Evolutionary conservation across 139 green algal species (phyloP).

Genomic region (Ostreobium quekettii): DNA sequence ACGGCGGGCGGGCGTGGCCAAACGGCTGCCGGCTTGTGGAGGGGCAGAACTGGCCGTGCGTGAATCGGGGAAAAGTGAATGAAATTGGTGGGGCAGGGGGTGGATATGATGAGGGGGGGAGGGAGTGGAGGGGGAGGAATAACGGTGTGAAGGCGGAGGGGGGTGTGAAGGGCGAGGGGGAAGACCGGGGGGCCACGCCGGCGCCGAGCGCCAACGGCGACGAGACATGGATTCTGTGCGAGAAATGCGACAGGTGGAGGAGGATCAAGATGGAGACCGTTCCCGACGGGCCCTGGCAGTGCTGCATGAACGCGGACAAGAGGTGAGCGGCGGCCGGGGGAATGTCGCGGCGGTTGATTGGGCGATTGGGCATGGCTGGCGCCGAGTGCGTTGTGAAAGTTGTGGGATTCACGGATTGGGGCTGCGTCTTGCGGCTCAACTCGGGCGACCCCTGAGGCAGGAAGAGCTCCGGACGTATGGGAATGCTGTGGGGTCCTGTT

Average conservation of each 20-base stretch:
- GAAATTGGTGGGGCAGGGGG: too few relatives aligned
- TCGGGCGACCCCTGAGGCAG: too few relatives aligned
- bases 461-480: too few relatives aligned
- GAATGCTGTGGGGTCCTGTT: too few relatives aligned
- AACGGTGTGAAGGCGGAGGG: not conserved
- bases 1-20: too few relatives aligned
- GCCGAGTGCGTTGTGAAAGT: not conserved
- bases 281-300: constrained; percentile 15
- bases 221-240: constrained; percentile 29
- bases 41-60: not conserved
- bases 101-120: not conserved
- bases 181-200: not conserved
- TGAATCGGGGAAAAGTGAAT: not conserved
- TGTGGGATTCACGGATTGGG: not conserved
- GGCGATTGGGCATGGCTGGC: not conserved
- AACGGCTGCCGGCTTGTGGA: not conserved
- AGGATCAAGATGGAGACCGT: not conserved
- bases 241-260: constrained; percentile 28
- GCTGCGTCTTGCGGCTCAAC: not conserved
- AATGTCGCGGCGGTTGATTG: not conserved
- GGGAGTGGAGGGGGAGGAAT: not conserved
- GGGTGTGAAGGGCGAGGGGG: not conserved
- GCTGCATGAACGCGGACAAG: constrained; percentile 21
- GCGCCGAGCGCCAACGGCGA: too few relatives aligned
- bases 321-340: constrained; percentile 11